Percentiles rank a stretch among this genome's conserved stretches.
Evolutionary conservation across 805 yeast species (phyloP).

Genomic region (Lipomyces starkeyi): DNA sequence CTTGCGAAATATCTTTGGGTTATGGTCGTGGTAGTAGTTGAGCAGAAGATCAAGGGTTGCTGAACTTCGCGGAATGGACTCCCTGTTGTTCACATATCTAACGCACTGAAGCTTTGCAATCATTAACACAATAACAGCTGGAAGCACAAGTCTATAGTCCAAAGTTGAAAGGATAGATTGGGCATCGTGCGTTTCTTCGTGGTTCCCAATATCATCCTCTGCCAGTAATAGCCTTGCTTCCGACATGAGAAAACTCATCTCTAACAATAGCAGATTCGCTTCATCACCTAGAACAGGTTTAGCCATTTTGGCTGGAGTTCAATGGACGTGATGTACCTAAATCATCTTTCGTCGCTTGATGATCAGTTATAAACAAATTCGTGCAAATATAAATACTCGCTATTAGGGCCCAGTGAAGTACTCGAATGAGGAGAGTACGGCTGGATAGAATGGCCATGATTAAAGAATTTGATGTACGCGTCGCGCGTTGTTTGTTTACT

Average conservation of each 20-base stretch:
- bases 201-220: neutral
- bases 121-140: neutral
- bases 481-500: conserved; percentile 1
- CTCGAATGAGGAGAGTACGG: neutral
- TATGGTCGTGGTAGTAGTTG: neutral
- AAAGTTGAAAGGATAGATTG: too few relatives aligned
- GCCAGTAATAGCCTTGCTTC: neutral
- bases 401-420: conserved; percentile 7
- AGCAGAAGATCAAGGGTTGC: neutral
- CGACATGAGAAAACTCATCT: neutral
- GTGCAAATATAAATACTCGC: neutral
- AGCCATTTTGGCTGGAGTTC: neutral
- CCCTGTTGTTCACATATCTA: neutral
- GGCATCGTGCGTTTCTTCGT: too few relatives aligned
- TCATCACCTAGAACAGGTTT: neutral
- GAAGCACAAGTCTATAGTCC: neutral
- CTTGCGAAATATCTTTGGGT: too few relatives aligned
- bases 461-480: conserved; percentile 5
- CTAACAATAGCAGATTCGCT: neutral
- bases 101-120: neutral
- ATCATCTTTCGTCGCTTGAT: conserved; percentile 1
- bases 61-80: neutral
- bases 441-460: neutral
- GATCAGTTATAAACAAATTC: neutral
- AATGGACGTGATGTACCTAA: neutral